phyloP scores from a whole-genome alignment of 2,329 filamentous ascomycete genomes.

The Cordyceps cicadae region DNA sequence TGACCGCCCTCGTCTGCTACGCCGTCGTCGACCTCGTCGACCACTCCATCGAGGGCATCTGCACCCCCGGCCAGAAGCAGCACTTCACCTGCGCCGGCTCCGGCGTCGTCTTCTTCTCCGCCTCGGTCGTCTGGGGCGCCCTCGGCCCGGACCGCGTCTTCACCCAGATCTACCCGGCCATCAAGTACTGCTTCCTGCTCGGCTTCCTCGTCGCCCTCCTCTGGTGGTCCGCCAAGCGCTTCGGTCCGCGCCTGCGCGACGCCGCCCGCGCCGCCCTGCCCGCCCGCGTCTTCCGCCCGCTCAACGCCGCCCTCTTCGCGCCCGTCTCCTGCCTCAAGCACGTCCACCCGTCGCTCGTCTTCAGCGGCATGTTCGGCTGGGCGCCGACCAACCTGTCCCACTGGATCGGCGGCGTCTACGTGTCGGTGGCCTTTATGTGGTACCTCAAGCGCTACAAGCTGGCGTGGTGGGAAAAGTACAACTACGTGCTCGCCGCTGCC shows the following conservation, averaged over 20 bases:
- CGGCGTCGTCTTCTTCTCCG: slow-evolving; percentile 26
- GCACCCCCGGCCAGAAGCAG: slow-evolving; percentile 25
- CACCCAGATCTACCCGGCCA: slow-evolving; percentile 15
- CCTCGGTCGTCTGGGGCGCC: slow-evolving; percentile 24
- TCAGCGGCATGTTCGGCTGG: slow-evolving; percentile 32
- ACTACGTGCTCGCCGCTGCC: slow-evolving; percentile 33
- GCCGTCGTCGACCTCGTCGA: slow-evolving; percentile 30
- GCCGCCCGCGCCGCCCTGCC: slow-evolving; percentile 3
- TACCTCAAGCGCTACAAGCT: slow-evolving; percentile 29
- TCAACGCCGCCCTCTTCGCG: slow-evolving; percentile 17
- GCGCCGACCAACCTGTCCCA: slow-evolving; percentile 35
- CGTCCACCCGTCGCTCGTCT: slow-evolving; percentile 32
- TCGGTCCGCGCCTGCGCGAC: slow-evolving; percentile 26
- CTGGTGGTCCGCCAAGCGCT: slow-evolving; percentile 58
- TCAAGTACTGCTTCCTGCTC: slow-evolving; percentile 14
- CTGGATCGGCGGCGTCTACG: slow-evolving; percentile 33
- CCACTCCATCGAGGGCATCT: slow-evolving; percentile 24
- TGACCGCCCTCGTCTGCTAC: slow-evolving; percentile 31
- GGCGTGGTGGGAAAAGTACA: slow-evolving; percentile 39
- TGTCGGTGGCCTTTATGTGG: slow-evolving; percentile 36
- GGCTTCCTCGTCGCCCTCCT: slow-evolving; percentile 24
- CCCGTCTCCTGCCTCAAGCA: slow-evolving; percentile 24
- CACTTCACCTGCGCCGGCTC: slow-evolving; percentile 22
- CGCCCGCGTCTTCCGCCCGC: slow-evolving; percentile 10
- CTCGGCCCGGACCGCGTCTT: slow-evolving; percentile 28